phyloP scores from a whole-genome alignment of 768 basidiomycete species.

The Pisolithus microcarpus region DNA sequence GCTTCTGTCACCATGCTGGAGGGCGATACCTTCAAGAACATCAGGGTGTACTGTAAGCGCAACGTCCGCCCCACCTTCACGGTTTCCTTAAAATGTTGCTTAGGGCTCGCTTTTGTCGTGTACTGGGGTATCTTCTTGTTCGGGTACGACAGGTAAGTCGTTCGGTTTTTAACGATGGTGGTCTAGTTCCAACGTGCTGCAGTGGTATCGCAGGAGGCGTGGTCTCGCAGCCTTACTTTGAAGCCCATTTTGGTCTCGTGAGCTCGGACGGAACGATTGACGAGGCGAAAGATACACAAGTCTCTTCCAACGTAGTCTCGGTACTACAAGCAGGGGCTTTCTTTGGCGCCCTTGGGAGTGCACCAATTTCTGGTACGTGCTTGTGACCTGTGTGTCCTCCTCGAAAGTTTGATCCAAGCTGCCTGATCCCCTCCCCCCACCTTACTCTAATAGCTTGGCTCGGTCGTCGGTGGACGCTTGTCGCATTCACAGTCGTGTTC shows the following conservation, averaged over 20 bases:
- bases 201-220: conserved; percentile 68
- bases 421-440: not conserved
- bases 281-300: conserved; percentile 15
- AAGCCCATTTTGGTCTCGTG: not conserved
- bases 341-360: conserved; percentile 54
- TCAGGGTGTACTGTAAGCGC: conserved; percentile 57
- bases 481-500: conserved; percentile 59
- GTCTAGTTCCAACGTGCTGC: not conserved
- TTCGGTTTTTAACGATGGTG: too few species aligned
- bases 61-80: not conserved
- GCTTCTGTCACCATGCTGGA: not conserved
- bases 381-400: not conserved
- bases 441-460: conserved; percentile 39
- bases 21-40: conserved; percentile 36
- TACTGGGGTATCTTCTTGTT: conserved; percentile 82
- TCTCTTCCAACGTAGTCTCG: conserved; percentile 82
- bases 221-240: conserved; percentile 37
- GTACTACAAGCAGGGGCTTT: conserved; percentile 84
- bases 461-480: conserved; percentile 59
- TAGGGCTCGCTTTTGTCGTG: conserved; percentile 66
- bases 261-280: conserved; percentile 34
- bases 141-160: conserved; percentile 66
- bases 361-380: conserved; percentile 56
- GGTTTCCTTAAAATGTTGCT: not conserved
- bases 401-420: not conserved